Evolutionary conservation across 2,329 filamentous ascomycete genomes (phyloP).

Genomic region (Didymella lethalis): DNA sequence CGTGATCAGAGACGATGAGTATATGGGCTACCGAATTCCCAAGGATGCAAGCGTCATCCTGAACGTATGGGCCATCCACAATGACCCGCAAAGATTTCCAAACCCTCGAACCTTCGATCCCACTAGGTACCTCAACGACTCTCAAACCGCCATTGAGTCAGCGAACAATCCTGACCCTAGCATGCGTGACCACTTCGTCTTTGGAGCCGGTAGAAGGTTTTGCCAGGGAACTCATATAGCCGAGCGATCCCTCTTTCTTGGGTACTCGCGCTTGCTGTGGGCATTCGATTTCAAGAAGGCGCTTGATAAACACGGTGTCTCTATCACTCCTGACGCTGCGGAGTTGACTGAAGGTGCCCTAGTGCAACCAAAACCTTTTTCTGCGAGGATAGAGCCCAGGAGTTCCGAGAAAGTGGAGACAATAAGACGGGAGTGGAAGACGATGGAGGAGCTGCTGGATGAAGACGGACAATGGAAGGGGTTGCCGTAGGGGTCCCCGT

Average conservation of each 20-base stretch:
- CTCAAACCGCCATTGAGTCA: neutral
- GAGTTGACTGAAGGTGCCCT: neutral
- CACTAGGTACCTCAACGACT: neutral
- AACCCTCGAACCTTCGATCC: neutral
- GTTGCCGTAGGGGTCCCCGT: neutral
- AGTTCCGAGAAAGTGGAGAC: neutral
- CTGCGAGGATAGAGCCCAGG: neutral
- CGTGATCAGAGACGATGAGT: constrained; percentile 35
- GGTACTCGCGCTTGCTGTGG: neutral
- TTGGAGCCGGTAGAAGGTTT: neutral
- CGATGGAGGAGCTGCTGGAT: neutral
- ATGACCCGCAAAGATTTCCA: neutral
- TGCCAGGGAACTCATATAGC: neutral
- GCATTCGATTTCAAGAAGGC: neutral
- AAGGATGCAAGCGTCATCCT: constrained; percentile 45
- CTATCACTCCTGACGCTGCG: neutral
- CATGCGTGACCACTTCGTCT: neutral
- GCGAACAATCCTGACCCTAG: neutral
- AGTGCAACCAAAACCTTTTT: neutral
- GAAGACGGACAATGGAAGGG: neutral
- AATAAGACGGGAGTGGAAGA: neutral
- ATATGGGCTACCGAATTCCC: constrained; percentile 48
- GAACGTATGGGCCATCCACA: constrained; percentile 43
- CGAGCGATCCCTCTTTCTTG: neutral
- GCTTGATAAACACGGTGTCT: neutral